Base-by-base conservation (phyloP, 1,139 yeast genomes). In the Barnettozyma hawaiiensis region DNA sequence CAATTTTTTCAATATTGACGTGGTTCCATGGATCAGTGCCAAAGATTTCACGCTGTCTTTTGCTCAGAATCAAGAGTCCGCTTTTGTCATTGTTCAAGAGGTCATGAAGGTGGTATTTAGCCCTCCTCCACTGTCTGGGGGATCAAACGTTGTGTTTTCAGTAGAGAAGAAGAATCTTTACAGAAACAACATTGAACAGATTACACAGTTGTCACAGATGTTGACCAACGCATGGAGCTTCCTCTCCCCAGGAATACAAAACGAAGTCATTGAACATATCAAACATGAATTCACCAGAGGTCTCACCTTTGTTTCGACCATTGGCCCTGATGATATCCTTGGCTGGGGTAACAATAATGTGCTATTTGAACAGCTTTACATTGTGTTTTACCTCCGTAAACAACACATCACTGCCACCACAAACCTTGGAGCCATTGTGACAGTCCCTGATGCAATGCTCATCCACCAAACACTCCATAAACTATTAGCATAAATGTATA, bases 91-190 rank as follows among this genome's bases (percentile, higher is more conserved):
- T 8, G 27, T 55, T 2, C 31, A 45, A 6, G 37, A 47, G 7
- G 47, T 52, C 7, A 32, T 57, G 27, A 24, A 37, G 2, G 44
- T 49, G 18, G 31, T 41, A 3, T 41, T 41, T 35, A 18, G 34
- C 16, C 14, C 23, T 3, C 53, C 23, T 3, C 53, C 56, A 19
- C 38, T 57, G 0, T 29, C 46, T 8, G 54, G 43, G 4, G 58
- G 57, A 16, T 47, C 44, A 31, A 55, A 61, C 12, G 61, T 64
- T 3, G 55, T 78, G 35, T 78, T 78, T 54, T 69, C 73, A 9
- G 55, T 64, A 3, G 85, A 78, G 52, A 75, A 69, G 53, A 70
- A 69, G 42, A 78, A 78, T 48, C 66, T 76, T 22, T 78, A 70
- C 55, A 60, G 71, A 47, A 69, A 70, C 48, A 64, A 62, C 24